These are phyloP conservation scores for Fusarium anguioides DNA, from an alignment of 2,329 filamentous ascomycete genomes.

Conservation along the genomic window DNA sequence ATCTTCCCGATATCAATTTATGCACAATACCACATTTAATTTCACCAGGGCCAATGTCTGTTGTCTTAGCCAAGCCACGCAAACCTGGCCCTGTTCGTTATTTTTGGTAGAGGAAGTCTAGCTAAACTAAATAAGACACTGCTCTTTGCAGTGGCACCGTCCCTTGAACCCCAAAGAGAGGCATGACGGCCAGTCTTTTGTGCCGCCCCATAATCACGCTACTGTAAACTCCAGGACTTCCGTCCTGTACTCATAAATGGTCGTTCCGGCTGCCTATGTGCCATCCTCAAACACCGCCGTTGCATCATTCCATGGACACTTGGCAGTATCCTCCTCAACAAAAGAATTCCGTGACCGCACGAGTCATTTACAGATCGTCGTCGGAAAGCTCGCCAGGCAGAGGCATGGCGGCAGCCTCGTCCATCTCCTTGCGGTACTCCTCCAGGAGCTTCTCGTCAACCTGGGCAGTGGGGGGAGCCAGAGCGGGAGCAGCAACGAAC, in stretches of 20 bases:
- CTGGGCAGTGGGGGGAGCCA: conserved; percentile 91
- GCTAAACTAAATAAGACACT: conserved; percentile 50
- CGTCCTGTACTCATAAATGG: conserved; percentile 53
- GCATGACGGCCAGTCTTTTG: conserved; percentile 46
- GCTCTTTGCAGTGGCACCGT: conserved; percentile 49
- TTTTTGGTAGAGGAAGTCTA: conserved; percentile 52
- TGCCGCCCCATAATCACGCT: conserved; percentile 52
- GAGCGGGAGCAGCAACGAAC: conserved; percentile 94
- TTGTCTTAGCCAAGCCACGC: conserved; percentile 46
- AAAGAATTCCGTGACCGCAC: conserved; percentile 43
- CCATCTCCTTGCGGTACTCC: conserved; percentile 91
- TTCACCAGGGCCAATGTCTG: conserved; percentile 11
- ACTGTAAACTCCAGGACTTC: conserved; percentile 50
- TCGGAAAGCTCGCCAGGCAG: conserved; percentile 96
- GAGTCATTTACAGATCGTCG: conserved; percentile 66
- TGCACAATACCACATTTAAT: not conserved
- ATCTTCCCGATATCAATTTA: conserved; percentile 1
- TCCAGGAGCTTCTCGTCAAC: conserved; percentile 86
- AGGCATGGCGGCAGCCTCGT: conserved; percentile 80
- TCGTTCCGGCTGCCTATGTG: conserved; percentile 51
- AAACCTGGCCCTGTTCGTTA: conserved; percentile 45
- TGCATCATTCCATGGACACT: conserved; percentile 37
- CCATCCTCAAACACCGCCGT: conserved; percentile 46
- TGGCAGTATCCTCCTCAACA: conserved; percentile 47
- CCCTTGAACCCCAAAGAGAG: conserved; percentile 48